Conservation (phyloP, 2,329 filamentous ascomycete species). For the Trichoderma aggressivum region DNA sequence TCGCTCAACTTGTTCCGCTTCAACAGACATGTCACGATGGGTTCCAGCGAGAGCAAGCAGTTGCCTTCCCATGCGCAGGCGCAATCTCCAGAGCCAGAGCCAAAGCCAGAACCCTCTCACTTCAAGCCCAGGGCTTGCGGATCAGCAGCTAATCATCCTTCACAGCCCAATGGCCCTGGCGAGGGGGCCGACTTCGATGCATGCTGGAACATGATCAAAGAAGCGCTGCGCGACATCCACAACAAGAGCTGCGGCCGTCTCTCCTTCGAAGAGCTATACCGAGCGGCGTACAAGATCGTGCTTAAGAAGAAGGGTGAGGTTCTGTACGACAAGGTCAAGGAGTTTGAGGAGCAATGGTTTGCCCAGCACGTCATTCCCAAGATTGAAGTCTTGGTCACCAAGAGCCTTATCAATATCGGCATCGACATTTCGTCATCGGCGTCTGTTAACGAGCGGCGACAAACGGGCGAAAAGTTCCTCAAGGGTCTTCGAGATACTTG, state of each 20-base stretch:
- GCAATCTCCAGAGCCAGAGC: background rate
- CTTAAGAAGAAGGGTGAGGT: constrained; percentile 79
- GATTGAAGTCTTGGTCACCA: constrained; percentile 69
- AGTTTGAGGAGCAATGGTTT: constrained; percentile 82
- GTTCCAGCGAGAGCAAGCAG: constrained; percentile 7
- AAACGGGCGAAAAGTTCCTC: constrained; percentile 80
- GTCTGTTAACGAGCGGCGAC: constrained; percentile 73
- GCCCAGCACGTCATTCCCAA: constrained; percentile 65
- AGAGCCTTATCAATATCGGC: constrained; percentile 59
- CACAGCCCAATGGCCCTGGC: constrained; percentile 38
- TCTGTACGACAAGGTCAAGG: constrained; percentile 75
- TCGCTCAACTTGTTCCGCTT: background rate
- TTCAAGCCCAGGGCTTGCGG: background rate
- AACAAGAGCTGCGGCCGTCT: constrained; percentile 84
- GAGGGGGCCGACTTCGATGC: constrained; percentile 77
- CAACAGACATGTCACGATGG: background rate
- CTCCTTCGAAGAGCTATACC: constrained; percentile 94
- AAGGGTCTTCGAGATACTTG: constrained; percentile 72
- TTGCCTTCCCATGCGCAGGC: background rate
- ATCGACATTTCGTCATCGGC: constrained; percentile 54
- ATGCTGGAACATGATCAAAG: constrained; percentile 73
- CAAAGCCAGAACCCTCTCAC: background rate
- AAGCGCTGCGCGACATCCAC: constrained; percentile 83
- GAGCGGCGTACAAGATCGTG: constrained; percentile 90
- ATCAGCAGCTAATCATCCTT: constrained; percentile 24